phyloP scores from a whole-genome alignment of 1,284 basidiomycete genomes.

The Marasmius tenuissimus region DNA sequence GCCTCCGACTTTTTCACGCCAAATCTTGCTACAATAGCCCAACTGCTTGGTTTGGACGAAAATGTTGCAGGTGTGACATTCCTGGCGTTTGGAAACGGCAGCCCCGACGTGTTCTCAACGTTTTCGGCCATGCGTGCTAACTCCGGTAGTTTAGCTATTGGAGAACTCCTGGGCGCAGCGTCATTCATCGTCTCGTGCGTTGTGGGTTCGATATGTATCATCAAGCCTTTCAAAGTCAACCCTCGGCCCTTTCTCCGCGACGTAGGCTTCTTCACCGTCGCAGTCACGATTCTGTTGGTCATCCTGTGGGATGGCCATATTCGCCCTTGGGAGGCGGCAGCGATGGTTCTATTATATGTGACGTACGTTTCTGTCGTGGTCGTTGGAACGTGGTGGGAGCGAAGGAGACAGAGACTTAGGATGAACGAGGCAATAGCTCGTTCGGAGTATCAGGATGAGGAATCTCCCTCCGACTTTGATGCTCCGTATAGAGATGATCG shows the following conservation, averaged over 20 bases:
- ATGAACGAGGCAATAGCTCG: slow-evolving; percentile 53
- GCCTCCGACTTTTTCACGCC: slow-evolving; percentile 96
- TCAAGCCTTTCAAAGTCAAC: slow-evolving; percentile 88
- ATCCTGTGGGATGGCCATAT: slow-evolving; percentile 84
- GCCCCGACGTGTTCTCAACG: slow-evolving; percentile 92
- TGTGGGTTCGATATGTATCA: slow-evolving; percentile 94
- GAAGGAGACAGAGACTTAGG: slow-evolving; percentile 46
- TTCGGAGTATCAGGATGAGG: slow-evolving; percentile 62
- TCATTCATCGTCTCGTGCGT: slow-evolving; percentile 96
- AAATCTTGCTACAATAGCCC: slow-evolving; percentile 85
- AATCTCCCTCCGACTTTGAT: slow-evolving; percentile 34
- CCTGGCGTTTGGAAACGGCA: slow-evolving; percentile 92
- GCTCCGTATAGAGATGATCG: slow-evolving; percentile 63
- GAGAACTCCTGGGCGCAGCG: slow-evolving; percentile 93
- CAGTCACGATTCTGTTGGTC: slow-evolving; percentile 71
- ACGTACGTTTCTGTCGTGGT: slow-evolving; percentile 82
- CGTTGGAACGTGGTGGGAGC: slow-evolving; percentile 75
- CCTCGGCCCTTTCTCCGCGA: slow-evolving; percentile 86
- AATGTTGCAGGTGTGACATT: slow-evolving; percentile 93
- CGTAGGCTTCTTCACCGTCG: slow-evolving; percentile 88
- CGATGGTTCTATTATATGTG: slow-evolving; percentile 77
- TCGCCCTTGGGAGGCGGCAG: slow-evolving; percentile 69
- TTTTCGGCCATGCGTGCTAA: slow-evolving; percentile 89
- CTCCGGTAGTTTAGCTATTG: slow-evolving; percentile 89
- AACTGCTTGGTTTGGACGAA: slow-evolving; percentile 82